Percentiles rank a stretch among this genome's conserved stretches.
phyloP scores from a whole-genome alignment of 306 rosid genomes.

The Vicia sativa region DNA sequence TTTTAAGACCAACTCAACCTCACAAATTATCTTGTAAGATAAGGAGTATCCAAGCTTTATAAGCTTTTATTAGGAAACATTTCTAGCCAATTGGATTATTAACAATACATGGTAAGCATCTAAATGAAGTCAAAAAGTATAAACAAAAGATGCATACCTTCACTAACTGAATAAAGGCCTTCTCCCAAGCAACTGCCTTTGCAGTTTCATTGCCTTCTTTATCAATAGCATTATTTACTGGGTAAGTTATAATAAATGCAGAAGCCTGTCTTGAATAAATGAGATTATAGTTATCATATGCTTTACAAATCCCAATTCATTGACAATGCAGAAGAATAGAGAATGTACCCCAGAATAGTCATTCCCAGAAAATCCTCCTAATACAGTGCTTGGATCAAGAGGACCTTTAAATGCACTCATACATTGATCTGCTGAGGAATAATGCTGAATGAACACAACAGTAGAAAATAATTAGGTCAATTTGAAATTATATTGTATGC shows the following conservation, averaged over 20 bases:
- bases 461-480: constrained; percentile 29
- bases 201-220: constrained; percentile 68
- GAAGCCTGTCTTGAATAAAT: constrained; percentile 75
- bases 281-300: constrained; percentile 42
- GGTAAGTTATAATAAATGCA: constrained; percentile 84
- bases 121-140: constrained; percentile 25
- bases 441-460: constrained; percentile 65
- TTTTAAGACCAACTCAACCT: neutral
- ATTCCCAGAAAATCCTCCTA: constrained; percentile 86
- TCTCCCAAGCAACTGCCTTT: constrained; percentile 94
- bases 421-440: constrained; percentile 89
- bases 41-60: neutral
- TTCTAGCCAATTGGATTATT: neutral
- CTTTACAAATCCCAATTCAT: constrained; percentile 30
- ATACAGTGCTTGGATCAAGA: constrained; percentile 95
- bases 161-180: constrained; percentile 81
- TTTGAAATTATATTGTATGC: constrained; percentile 25
- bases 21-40: neutral
- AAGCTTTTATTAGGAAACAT: neutral
- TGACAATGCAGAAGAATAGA: constrained; percentile 34
- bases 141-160: constrained; percentile 63
- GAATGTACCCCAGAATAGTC: constrained; percentile 80
- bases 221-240: constrained; percentile 80
- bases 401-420: constrained; percentile 96
- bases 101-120: constrained; percentile 2